Evolutionary conservation across 1,139 yeast genomes (phyloP).

Genomic region (Spathaspora sp.): DNA sequence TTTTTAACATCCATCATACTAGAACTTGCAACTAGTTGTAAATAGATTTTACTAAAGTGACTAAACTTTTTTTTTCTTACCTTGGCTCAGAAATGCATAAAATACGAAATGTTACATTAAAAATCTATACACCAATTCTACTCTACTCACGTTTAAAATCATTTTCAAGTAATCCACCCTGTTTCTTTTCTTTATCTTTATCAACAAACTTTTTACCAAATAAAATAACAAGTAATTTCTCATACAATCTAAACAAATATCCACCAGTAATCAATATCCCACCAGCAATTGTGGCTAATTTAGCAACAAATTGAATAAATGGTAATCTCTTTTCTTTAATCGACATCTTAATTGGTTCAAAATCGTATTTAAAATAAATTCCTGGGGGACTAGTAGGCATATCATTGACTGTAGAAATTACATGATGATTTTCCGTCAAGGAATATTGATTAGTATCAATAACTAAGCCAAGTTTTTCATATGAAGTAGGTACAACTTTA

Average conservation of each 20-base stretch:
- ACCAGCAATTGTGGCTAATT: conserved; percentile 78
- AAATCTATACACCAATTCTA: neutral
- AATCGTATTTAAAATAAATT: conserved; percentile 77
- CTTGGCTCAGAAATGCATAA: neutral
- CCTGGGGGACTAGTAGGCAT: conserved; percentile 60
- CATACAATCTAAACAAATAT: conserved; percentile 46
- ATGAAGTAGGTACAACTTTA: conserved; percentile 82
- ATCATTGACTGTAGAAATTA: conserved; percentile 17
- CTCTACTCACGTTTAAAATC: conserved; percentile 12
- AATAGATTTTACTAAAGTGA: neutral
- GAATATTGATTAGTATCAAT: conserved; percentile 88
- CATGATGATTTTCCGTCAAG: conserved; percentile 54
- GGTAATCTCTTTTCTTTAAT: conserved; percentile 72
- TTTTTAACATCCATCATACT: neutral
- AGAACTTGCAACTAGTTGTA: neutral
- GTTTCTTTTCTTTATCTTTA: conserved; percentile 54
- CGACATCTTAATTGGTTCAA: conserved; percentile 78
- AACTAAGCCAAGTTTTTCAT: conserved; percentile 65
- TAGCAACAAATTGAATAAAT: conserved; percentile 73
- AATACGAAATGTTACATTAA: neutral
- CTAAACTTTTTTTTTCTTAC: neutral
- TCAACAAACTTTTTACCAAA: conserved; percentile 54
- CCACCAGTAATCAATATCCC: conserved; percentile 62
- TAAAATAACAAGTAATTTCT: conserved; percentile 39
- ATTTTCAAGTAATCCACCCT: conserved; percentile 32